A percentile compares a stretch with the other conserved stretches of the same genome.
Conservation (phyloP, 148 eudicot genomes). For the Gaultheria prostrata region DNA sequence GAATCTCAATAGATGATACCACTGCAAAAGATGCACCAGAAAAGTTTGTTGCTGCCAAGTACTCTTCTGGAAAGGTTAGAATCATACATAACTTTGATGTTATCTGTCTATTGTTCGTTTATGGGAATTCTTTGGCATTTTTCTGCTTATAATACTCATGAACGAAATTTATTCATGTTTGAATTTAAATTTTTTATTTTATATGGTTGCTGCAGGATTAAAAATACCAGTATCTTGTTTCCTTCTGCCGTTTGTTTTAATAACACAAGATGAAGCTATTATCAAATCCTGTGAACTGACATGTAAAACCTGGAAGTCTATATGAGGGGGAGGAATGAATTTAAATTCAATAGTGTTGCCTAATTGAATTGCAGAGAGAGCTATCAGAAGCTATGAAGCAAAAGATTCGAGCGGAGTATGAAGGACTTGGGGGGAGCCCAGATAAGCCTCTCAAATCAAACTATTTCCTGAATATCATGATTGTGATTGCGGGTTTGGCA, state of each 20-base stretch:
- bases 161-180: slow-evolving; percentile 18
- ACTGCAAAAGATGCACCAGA: slow-evolving; percentile 46
- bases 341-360: slow-evolving; percentile 47
- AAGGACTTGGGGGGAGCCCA: slow-evolving; percentile 88
- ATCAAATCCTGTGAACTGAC: slow-evolving; percentile 36
- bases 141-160: slow-evolving; percentile 12
- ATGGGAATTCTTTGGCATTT: neutral
- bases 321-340: slow-evolving; percentile 41
- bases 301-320: slow-evolving; percentile 47
- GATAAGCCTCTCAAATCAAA: slow-evolving; percentile 87
- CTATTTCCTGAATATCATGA: slow-evolving; percentile 90
- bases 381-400: slow-evolving; percentile 81
- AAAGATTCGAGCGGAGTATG: slow-evolving; percentile 67
- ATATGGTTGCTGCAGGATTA: slow-evolving; percentile 81
- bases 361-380: slow-evolving; percentile 82
- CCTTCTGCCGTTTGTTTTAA: slow-evolving; percentile 44
- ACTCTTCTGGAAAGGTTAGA: slow-evolving; percentile 77
- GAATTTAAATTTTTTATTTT: slow-evolving; percentile 29
- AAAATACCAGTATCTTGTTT: slow-evolving; percentile 47
- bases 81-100: neutral
- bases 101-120: neutral
- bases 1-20: slow-evolving; percentile 64
- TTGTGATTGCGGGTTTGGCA: slow-evolving; percentile 80
- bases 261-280: slow-evolving; percentile 56
- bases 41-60: slow-evolving; percentile 86